These are phyloP conservation scores for Jamesozyma piceae DNA, from an alignment of 805 yeast genomes.

Conservation along the genomic window DNA sequence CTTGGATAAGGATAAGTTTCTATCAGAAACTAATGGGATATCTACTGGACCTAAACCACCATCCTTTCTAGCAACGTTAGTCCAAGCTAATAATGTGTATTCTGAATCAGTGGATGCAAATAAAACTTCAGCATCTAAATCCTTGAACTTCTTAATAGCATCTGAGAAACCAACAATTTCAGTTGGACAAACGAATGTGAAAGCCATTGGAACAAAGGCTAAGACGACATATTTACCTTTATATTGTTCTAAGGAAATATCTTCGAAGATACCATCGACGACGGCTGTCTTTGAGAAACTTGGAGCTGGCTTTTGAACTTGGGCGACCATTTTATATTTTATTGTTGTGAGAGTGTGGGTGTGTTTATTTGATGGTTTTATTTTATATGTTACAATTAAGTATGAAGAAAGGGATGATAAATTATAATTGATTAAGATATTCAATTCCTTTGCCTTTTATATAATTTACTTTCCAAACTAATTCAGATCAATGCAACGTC, in stretches of 20 bases:
- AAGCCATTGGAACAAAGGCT: conserved; percentile 96
- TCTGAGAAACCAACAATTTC: conserved; percentile 98
- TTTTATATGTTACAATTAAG: too few species aligned
- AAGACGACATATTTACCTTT: conserved; percentile 96
- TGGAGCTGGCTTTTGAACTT: conserved; percentile 94
- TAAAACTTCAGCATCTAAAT: conserved; percentile 76
- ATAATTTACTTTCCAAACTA: too few species aligned
- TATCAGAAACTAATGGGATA: conserved; percentile 92
- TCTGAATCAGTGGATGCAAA: conserved; percentile 98
- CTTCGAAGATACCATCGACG: conserved; percentile 91
- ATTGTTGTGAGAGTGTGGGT: neutral
- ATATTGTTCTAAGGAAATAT: conserved; percentile 86
- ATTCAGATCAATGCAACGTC: too few species aligned
- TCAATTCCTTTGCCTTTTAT: too few species aligned
- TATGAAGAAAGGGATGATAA: too few species aligned
- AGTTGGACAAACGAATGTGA: conserved; percentile 98
- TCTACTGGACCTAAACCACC: conserved; percentile 96
- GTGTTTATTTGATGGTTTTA: neutral
- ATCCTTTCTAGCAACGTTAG: conserved; percentile 89
- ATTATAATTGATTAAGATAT: too few species aligned
- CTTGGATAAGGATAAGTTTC: conserved; percentile 87
- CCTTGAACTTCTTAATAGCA: conserved; percentile 82
- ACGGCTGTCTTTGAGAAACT: conserved; percentile 93
- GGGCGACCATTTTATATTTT: conserved; percentile 58
- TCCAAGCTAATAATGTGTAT: conserved; percentile 96